These are phyloP conservation scores for Aquilaria agallochum DNA, from an alignment of 441 rosid species.

Conservation along the genomic window DNA sequence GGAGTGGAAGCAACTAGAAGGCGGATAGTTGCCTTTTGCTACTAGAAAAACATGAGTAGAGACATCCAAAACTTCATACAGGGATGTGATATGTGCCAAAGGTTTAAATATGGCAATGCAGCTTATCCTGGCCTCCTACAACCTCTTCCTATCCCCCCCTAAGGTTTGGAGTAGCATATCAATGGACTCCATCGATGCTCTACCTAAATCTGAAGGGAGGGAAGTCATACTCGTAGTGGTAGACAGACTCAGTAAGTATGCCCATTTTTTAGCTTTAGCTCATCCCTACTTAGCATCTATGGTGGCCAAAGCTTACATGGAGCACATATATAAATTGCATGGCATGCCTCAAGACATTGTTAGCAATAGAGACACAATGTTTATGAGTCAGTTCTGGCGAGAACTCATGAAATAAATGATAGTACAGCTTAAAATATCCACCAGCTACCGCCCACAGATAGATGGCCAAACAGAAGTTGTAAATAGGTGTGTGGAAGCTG, in stretches of 20 bases:
- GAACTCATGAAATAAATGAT: too few species aligned
- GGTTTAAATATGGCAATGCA: too few species aligned
- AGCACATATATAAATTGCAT: not conserved
- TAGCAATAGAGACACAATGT: too few species aligned
- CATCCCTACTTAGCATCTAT: not conserved
- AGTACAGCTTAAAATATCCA: too few species aligned
- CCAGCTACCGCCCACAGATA: too few species aligned
- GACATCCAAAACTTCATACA: not conserved
- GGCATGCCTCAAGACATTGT: not conserved
- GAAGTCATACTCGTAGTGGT: not conserved
- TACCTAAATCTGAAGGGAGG: not conserved
- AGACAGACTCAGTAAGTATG: not conserved
- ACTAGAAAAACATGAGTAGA: not conserved
- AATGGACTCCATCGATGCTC: not conserved
- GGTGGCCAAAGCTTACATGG: not conserved
- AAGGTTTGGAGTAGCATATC: not conserved
- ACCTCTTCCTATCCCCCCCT: constrained; percentile 3
- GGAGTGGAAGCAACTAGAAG: not conserved
- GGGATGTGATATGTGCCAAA: not conserved
- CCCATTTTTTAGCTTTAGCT: not conserved
- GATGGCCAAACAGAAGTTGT: too few species aligned
- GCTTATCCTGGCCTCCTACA: constrained; percentile 3
- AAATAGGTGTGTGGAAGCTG: too few species aligned
- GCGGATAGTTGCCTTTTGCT: not conserved
- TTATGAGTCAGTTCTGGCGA: too few species aligned